Evolutionary conservation across 306 rosid genomes (phyloP).

Genomic region (Comarum palustre): DNA sequence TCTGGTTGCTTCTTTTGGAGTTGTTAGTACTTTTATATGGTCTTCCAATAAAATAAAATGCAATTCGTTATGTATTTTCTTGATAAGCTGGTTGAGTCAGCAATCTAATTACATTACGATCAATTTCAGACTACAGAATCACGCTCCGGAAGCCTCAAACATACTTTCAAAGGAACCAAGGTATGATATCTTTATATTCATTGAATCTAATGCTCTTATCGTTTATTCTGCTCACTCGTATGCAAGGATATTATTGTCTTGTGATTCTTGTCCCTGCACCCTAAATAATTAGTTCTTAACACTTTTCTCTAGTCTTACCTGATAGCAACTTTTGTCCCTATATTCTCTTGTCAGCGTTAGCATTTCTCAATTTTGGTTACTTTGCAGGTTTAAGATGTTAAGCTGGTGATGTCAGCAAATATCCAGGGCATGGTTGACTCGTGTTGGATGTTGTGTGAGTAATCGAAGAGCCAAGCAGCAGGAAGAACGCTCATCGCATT

Average conservation of each 20-base stretch:
- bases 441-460: not conserved
- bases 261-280: not conserved
- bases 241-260: not conserved
- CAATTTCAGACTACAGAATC: conserved; percentile 15
- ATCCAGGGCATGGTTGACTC: conserved; percentile 6
- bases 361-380: not conserved
- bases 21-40: not conserved
- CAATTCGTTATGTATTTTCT: not conserved
- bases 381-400: conserved; percentile 24
- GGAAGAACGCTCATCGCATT: not conserved
- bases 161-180: conserved; percentile 26
- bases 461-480: not conserved
- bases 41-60: not conserved
- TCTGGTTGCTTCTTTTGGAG: not conserved
- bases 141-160: not conserved
- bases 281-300: not conserved
- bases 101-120: conserved; percentile 9
- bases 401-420: conserved; percentile 15
- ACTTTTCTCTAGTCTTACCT: not conserved
- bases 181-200: not conserved
- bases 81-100: not conserved
- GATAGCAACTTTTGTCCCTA: not conserved
- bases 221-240: not conserved
- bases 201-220: not conserved
- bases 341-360: not conserved